Base-by-base conservation (phyloP, 75 land plant species). In the Selaginella tamariscina region DNA sequence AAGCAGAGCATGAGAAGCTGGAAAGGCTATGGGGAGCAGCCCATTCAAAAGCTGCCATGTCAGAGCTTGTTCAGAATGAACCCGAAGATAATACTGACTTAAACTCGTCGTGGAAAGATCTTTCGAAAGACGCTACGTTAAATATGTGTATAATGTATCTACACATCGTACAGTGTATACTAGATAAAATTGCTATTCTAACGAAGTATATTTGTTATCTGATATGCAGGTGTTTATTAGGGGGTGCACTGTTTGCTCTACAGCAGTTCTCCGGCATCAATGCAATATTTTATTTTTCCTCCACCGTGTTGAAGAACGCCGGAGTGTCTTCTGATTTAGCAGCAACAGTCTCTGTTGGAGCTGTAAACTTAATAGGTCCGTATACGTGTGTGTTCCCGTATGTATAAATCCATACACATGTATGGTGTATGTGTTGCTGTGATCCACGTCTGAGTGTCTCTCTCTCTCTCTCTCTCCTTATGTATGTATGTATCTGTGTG, bases 1-100 rank as follows among this genome's bases (percentile, higher is more conserved):
- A 91, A 75, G 92, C 97, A 56, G 97, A 91, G 68, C 68, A 55
- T n/a, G 62, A 59, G 23, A n/a, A n/a, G n/a, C 62, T 59, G 5
- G 27, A 27, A 59, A 8, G 62, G 27, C 26, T 59, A n/a, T 59
- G 62, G 62, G 62, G 62, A 59, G 62, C 23, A 27, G 62, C 23
- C 8, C 62, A 59, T n/a, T 2, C 26, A 2, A 59, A 59, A n/a
- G 62, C 62, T 9, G 62, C 62, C 2, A 59, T 59, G 62, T 21
- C 62, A n/a, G 62, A 59, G 8, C 26, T 59, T 21, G 26, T 59
- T 21, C 62, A 59, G 26, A 21, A n/a, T 9, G 62, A 27, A 23
- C 24, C 5, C 8, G 8, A 8, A 21, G 26, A 23, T 59, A 23
- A 59, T 23, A 8, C 8, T 9, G 62, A 59, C 9, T 8, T 26